These are phyloP conservation scores for Vitis hybrid DNA, from an alignment of 177 flowering plant genomes.

Conservation along the genomic window DNA sequence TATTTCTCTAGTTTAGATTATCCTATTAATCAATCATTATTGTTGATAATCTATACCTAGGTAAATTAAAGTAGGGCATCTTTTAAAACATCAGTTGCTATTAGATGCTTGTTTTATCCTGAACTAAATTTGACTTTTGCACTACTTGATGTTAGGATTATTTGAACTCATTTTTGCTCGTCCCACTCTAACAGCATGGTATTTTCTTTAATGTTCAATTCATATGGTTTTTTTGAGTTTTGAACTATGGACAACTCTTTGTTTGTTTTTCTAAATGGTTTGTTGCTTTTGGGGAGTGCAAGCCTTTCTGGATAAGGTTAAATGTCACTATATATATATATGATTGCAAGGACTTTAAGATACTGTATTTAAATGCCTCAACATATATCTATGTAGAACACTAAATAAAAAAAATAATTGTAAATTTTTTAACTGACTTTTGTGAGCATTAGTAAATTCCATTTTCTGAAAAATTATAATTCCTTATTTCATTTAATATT, in stretches of 20 bases:
- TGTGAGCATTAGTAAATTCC: background rate
- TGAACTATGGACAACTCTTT: background rate
- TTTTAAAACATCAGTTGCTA: background rate
- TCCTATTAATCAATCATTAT: background rate
- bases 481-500: background rate
- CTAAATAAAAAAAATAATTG: no score
- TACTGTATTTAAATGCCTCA: no score
- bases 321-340: background rate
- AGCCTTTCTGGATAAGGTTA: constrained; percentile 3
- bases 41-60: background rate
- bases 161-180: background rate
- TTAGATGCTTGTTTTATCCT: background rate
- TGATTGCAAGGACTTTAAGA: background rate
- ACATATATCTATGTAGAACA: no score
- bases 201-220: background rate
- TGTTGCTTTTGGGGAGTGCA: background rate
- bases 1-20: background rate
- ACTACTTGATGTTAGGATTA: background rate
- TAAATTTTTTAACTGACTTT: background rate
- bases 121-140: background rate
- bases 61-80: background rate
- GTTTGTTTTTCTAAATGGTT: background rate
- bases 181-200: no score
- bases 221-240: background rate
- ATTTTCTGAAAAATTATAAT: no score